These are phyloP conservation scores for Diaporthe caulivora DNA, from an alignment of 2,329 filamentous ascomycete species.

Conservation along the genomic window DNA sequence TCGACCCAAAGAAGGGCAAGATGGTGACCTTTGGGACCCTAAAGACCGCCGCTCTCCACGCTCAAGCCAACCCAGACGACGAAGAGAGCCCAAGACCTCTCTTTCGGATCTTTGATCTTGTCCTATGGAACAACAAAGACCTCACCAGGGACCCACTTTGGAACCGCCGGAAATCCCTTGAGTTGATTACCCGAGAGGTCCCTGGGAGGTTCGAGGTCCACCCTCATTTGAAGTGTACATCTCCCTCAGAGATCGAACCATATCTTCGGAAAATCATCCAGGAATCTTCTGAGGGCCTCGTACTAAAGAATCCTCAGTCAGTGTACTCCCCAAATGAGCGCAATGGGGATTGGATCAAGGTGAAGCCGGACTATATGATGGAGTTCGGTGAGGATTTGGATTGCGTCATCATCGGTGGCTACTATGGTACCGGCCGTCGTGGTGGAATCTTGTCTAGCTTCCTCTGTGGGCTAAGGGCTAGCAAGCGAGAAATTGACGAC, in stretches of 20 bases:
- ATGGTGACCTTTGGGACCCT: constrained; percentile 92
- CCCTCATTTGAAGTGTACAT: constrained; percentile 74
- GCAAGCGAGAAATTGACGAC: constrained; percentile 73
- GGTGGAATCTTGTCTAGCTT: constrained; percentile 89
- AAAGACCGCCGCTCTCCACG: constrained; percentile 88
- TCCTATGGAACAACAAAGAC: constrained; percentile 85
- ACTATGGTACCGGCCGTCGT: constrained; percentile 88
- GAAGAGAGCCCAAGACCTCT: constrained; percentile 78
- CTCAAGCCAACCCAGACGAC: constrained; percentile 79
- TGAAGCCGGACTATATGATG: constrained; percentile 98
- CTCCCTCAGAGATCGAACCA: constrained; percentile 80
- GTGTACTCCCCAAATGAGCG: constrained; percentile 89
- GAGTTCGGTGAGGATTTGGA: constrained; percentile 96
- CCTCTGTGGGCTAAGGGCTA: constrained; percentile 86
- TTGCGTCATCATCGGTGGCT: constrained; percentile 89
- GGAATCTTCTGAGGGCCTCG: constrained; percentile 88
- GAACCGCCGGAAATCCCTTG: constrained; percentile 82
- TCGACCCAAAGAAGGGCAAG: constrained; percentile 88
- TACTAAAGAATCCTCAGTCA: constrained; percentile 93
- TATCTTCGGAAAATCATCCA: constrained; percentile 85
- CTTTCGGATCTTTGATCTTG: constrained; percentile 89
- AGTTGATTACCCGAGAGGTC: constrained; percentile 74
- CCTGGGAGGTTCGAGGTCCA: constrained; percentile 88
- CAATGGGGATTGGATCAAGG: constrained; percentile 97
- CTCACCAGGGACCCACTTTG: constrained; percentile 86